A percentile compares a stretch with the other conserved stretches of the same genome.
Conservation (phyloP, 345 rosid species). For the Passiflora organensis region DNA sequence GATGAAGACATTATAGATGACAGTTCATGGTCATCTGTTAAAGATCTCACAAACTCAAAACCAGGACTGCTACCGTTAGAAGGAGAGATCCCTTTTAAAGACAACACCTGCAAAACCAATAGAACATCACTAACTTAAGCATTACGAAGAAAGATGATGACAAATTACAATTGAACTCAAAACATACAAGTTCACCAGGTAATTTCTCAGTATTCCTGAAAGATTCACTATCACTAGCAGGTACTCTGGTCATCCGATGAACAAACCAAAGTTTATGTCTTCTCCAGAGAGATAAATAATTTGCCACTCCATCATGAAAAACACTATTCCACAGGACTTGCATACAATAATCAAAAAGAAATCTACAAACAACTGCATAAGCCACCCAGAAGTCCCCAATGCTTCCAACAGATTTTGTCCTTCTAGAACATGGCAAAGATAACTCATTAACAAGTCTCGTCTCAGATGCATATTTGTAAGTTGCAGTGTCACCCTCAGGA, state of each 20-base stretch:
- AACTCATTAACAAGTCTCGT: slow-evolving; percentile 19
- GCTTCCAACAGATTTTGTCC: slow-evolving; percentile 67
- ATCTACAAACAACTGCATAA: slow-evolving; percentile 46
- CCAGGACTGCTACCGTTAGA: slow-evolving; percentile 37
- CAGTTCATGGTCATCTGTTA: slow-evolving; percentile 19
- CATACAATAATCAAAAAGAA: slow-evolving; percentile 63
- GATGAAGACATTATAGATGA: slow-evolving; percentile 14
- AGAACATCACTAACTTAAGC: slow-evolving; percentile 16
- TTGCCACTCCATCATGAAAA: slow-evolving; percentile 58
- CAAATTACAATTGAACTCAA: not conserved
- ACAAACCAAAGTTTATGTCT: slow-evolving; percentile 58
- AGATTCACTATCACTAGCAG: slow-evolving; percentile 12
- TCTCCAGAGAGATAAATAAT: slow-evolving; percentile 60
- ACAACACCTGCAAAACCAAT: slow-evolving; percentile 33
- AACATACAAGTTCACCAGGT: slow-evolving; percentile 30
- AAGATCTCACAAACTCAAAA: slow-evolving; percentile 28
- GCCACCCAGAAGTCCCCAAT: slow-evolving; percentile 60
- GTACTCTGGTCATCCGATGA: slow-evolving; percentile 25
- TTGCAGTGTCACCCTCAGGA: slow-evolving; percentile 26
- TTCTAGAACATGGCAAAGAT: slow-evolving; percentile 14
- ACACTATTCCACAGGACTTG: slow-evolving; percentile 86
- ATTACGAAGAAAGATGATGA: not conserved
- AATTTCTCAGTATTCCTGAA: slow-evolving; percentile 21
- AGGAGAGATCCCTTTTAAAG: slow-evolving; percentile 32
- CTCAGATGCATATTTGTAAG: slow-evolving; percentile 16